A percentile compares a stretch with the other conserved stretches of the same genome.
These are phyloP conservation scores for Boletus rubropictus DNA, from an alignment of 768 basidiomycete genomes.

Conservation along the genomic window DNA sequence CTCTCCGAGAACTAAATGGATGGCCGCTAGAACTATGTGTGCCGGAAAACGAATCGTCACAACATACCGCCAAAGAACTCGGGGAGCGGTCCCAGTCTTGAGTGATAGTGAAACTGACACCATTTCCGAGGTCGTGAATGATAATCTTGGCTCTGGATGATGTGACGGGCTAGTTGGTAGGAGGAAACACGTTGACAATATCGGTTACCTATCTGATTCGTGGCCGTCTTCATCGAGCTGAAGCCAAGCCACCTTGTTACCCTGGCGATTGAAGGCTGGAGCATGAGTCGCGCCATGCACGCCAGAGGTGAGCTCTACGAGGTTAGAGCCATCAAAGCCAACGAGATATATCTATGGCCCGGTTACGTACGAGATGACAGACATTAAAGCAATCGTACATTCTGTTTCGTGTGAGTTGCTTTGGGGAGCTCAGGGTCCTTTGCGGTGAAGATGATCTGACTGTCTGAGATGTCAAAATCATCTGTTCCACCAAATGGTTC, in stretches of 20 bases:
- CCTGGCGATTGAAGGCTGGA: conserved; percentile 64
- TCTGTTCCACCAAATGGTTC: conserved; percentile 84
- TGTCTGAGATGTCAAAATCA: conserved; percentile 69
- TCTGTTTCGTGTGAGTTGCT: conserved; percentile 86
- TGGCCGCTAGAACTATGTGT: neutral
- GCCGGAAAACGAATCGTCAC: neutral
- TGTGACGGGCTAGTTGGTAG: neutral
- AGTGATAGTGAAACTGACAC: conserved; percentile 68
- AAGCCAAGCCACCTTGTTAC: conserved; percentile 78
- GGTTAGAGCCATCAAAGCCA: conserved; percentile 46
- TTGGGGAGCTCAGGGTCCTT: conserved; percentile 75
- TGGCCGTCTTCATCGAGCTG: conserved; percentile 86
- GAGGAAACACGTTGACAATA: neutral
- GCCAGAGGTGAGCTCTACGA: conserved; percentile 73
- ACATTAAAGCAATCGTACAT: conserved; percentile 39
- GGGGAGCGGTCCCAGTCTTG: conserved; percentile 85
- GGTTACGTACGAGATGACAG: neutral
- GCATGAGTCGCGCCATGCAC: conserved; percentile 75
- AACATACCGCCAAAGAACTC: conserved; percentile 14
- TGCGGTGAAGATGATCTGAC: conserved; percentile 74
- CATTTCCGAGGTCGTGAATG: conserved; percentile 64
- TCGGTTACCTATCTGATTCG: conserved; percentile 69
- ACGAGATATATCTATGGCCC: conserved; percentile 63
- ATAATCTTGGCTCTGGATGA: conserved; percentile 62
- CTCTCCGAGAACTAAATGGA: conserved; percentile 63